Base-by-base conservation (phyloP, 1,284 basidiomycete species). In the Thelephora terrestris region DNA sequence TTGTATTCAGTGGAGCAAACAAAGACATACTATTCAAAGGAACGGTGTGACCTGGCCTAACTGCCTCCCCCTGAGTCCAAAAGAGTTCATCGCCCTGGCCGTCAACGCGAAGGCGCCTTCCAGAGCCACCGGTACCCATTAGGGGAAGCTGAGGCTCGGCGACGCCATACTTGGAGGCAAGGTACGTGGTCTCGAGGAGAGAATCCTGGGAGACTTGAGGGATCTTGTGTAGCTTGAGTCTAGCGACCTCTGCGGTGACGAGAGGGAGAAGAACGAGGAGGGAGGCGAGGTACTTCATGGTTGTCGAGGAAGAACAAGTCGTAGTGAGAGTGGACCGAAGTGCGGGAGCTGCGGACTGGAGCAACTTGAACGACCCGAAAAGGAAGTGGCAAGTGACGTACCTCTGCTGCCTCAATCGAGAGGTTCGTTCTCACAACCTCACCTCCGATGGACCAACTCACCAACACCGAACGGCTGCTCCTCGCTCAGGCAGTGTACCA, bases 401-500 rank as follows among this genome's bases (percentile, higher is more conserved):
- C 29, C 9, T 10, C 7, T 14, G 5, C 7, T 32, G 12, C 29
- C 29, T 12, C 7, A 32, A 32, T 10, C 12, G 14, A 32, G 29
- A 32, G 12, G 14, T 32, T 32, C 29, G 7, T 32, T 32, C 29
- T 32, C 29, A 32, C 29, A 12, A 6, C 6, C 9, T 32, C 9
- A 32, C 29, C 29, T 35, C 49, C 29, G 48, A 49, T 53, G 29
- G 25, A n/a, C 20, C 16, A 54, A 43, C 64, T 81, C 49, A 71
- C 63, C 48, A 74, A 70, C 50, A 62, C 82, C 39, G 85, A 89
- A 64, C 67, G 73, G 43, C 81, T 94, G 46, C 65, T 94, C 32
- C 75, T 94, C 46, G 77, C 89, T 2, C 91, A 94, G 66, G 83
- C 88, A 0, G 82, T 90, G 36, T 88, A 87, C 64, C 87, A 92